Conservation (phyloP, 257 asterid species). For the Solanum pimpinellifolium region DNA sequence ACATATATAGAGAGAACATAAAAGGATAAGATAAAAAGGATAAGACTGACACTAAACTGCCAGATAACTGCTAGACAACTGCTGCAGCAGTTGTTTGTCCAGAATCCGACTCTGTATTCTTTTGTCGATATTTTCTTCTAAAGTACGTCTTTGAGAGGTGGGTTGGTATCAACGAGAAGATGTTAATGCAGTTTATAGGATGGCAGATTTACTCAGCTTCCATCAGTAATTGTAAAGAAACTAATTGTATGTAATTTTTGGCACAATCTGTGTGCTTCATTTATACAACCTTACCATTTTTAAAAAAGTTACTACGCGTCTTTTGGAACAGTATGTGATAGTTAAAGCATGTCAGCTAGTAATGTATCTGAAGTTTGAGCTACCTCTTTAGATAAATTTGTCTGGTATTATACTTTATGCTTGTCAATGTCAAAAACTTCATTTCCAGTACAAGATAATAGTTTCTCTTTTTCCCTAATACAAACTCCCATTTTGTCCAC, state of each 20-base stretch:
- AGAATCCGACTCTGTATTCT: too few relatives aligned
- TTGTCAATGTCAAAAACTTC: not conserved
- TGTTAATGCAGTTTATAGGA: not conserved
- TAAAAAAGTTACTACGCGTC: not conserved
- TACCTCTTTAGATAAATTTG: not conserved
- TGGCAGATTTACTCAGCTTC: not conserved
- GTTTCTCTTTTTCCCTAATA: not conserved
- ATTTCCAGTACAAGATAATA: not conserved
- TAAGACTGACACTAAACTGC: too few relatives aligned
- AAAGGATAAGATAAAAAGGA: too few relatives aligned
- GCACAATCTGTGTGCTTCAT: not conserved
- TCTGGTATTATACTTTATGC: not conserved
- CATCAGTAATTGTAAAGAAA: not conserved
- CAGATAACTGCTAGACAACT: too few relatives aligned
- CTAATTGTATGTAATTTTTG: not conserved
- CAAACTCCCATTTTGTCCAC: not conserved
- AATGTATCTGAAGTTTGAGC: not conserved
- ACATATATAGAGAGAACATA: too few relatives aligned
- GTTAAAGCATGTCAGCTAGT: not conserved
- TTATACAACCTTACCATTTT: not conserved
- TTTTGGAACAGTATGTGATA: not conserved
- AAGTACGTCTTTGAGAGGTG: too few relatives aligned
- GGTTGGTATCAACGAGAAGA: not conserved
- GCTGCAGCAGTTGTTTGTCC: too few relatives aligned
- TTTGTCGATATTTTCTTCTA: too few relatives aligned